A percentile compares a stretch with the other conserved stretches of the same genome.
Conservation (phyloP, 495 filamentous ascomycete species). For the Durotheca rogersii region DNA sequence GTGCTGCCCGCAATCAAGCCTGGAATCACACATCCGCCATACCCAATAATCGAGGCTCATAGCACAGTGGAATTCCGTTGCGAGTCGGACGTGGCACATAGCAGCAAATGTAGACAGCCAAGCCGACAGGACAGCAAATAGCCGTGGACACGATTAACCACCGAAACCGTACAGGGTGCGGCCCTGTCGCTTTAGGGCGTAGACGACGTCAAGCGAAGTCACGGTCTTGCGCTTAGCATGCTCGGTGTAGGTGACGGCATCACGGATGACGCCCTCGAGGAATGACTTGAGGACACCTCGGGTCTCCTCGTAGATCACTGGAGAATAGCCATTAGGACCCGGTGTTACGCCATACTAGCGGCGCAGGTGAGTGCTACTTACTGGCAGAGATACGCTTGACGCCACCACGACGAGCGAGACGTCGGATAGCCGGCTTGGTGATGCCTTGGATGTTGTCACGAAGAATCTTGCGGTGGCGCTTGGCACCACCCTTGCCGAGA, state of each 20-base stretch:
- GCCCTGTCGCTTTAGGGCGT: slow-evolving; percentile 90
- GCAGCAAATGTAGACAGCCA: not conserved
- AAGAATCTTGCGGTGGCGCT: slow-evolving; percentile 99
- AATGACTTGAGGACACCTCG: slow-evolving; percentile 99
- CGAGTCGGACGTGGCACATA: too few species aligned
- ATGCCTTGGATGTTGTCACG: slow-evolving; percentile 99
- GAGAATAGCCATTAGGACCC: too few species aligned
- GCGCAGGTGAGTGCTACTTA: slow-evolving; percentile 49
- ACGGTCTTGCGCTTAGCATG: slow-evolving; percentile 98
- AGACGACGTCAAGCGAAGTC: slow-evolving; percentile 91
- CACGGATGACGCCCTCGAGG: slow-evolving; percentile 99
- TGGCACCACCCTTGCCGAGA: slow-evolving; percentile 80
- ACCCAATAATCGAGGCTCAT: not conserved
- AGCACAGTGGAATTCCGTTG: too few species aligned
- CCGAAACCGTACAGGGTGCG: slow-evolving; percentile 97
- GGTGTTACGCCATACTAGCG: too few species aligned
- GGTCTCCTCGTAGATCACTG: slow-evolving; percentile 99
- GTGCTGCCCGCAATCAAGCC: not conserved
- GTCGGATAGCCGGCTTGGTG: slow-evolving; percentile 99
- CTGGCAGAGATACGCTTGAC: slow-evolving; percentile 99
- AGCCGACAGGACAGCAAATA: not conserved
- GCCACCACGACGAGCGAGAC: slow-evolving; percentile 99
- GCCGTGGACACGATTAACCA: slow-evolving; percentile 63
- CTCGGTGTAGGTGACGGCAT: slow-evolving; percentile 97
- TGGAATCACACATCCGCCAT: not conserved